A percentile compares a stretch with the other conserved stretches of the same genome.
Evolutionary conservation across 345 rosid genomes (phyloP).

Genomic region (Syzygium grande): DNA sequence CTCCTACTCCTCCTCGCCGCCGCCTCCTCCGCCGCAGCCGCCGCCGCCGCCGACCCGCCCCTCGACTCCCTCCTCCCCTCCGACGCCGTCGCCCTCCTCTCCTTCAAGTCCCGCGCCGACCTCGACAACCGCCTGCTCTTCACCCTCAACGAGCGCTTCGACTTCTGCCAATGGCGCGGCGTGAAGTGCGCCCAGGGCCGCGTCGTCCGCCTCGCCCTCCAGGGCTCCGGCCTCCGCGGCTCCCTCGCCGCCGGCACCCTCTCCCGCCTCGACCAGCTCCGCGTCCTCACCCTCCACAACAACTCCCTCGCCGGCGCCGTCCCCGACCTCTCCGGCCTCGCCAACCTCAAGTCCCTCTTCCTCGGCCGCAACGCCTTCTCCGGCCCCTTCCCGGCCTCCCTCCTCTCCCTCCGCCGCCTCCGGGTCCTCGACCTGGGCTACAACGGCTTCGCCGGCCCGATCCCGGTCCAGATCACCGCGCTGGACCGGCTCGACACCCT

Average conservation of each 20-base stretch:
- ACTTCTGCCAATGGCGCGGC: conserved; percentile 94
- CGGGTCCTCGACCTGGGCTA: conserved; percentile 46
- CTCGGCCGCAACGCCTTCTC: conserved; percentile 53
- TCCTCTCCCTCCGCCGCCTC: conserved; percentile 53
- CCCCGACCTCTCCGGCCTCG: conserved; percentile 80
- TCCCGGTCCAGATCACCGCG: conserved; percentile 41
- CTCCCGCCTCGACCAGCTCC: conserved; percentile 87
- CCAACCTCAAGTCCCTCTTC: conserved; percentile 59
- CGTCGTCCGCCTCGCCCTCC: conserved; percentile 60
- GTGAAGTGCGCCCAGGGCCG: conserved; percentile 78
- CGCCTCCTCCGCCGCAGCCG: not conserved
- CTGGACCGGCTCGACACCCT: conserved; percentile 54
- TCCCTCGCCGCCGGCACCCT: conserved; percentile 47
- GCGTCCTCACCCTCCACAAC: conserved; percentile 62
- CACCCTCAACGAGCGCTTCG: conserved; percentile 72
- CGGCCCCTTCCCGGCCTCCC: conserved; percentile 63
- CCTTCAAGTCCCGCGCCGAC: conserved; percentile 86
- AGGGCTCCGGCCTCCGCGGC: conserved; percentile 57
- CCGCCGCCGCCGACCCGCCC: not conserved
- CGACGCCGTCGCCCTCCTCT: conserved; percentile 70
- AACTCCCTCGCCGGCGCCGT: conserved; percentile 80
- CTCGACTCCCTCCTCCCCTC: conserved; percentile 24
- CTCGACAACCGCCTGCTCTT: conserved; percentile 62
- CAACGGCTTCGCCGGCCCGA: conserved; percentile 44
- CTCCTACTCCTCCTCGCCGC: not conserved